Base-by-base conservation (phyloP, 495 filamentous ascomycete species). In the Aspergillus ellipticus region DNA sequence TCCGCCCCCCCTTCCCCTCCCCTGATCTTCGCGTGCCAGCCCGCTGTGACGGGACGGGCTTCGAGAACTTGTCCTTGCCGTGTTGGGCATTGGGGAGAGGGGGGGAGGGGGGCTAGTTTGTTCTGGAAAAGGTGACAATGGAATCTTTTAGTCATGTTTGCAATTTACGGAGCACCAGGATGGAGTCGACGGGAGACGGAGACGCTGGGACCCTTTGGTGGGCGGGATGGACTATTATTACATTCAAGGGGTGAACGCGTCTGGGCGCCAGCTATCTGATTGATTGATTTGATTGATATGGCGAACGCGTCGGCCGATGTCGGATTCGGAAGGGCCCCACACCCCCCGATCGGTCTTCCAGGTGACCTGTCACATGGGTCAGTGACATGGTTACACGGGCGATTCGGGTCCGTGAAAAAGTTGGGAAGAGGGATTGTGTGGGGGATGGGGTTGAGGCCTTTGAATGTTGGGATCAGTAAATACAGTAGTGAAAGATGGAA, bases 281-380 rank as follows among this genome's bases (percentile, higher is more conserved):
- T 48, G 45, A 48, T 48, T 46, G 51, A 49, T 49, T 47, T 49
- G 53, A 55, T 55, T 55, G 53, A 55, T 55, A 49, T n/a, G 28
- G 45, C 28, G 16, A 47, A n/a, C 21, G 26, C 6, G 19, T 37
- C 24, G 53, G 53, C 53, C 53, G 53, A 55, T 47, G 47, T 55
- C 53, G 53, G 53, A 46, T 15, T 28, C 24, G 24, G 24, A 39
- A 13, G 35, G 16, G 43, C 52, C 52, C 53, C 53, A 55, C 24
- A 28, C 24, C 24, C 4, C 3, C 24, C 7, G 24, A 28, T 7
- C 24, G 24, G 7, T 7, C 22, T 2, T n/a, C 20, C 24, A 16
- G 22, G 13, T 29, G 45, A 48, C 45, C 22, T 48, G 45, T 48
- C 24, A 47, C 43, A 48, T 48, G 45, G 22, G 19, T 45, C 10